Evolutionary conservation across 108 stramenopile species (phyloP).

Genomic region (Mediolabrus comicus): DNA sequence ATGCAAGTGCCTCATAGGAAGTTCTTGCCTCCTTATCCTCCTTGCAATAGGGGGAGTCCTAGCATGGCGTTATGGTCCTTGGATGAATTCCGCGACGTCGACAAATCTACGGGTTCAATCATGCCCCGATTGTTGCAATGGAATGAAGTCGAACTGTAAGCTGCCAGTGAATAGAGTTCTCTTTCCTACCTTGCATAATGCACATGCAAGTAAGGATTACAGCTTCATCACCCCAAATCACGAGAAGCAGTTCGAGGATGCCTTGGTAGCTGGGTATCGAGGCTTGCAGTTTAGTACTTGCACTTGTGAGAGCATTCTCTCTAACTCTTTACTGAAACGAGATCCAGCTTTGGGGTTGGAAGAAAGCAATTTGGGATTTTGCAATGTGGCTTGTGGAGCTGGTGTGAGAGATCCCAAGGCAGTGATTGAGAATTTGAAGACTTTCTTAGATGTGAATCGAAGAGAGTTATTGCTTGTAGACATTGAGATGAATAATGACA

Average conservation of each 20-base stretch:
- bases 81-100: not conserved
- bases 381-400: conserved; percentile 46
- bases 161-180: conserved; percentile 53
- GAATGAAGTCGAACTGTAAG: conserved; percentile 56
- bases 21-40: not conserved
- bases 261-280: conserved; percentile 65
- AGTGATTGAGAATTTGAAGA: conserved; percentile 53
- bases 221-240: conserved; percentile 51
- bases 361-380: conserved; percentile 18
- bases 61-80: conserved; percentile 23
- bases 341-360: conserved; percentile 3
- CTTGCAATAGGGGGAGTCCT: not conserved
- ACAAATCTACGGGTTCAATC: conserved; percentile 1
- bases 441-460: conserved; percentile 46
- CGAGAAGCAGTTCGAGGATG: conserved; percentile 51
- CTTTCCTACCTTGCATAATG: conserved; percentile 63
- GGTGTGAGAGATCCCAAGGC: conserved; percentile 48
- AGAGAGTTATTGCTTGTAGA: conserved; percentile 47
- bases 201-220: conserved; percentile 53
- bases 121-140: conserved; percentile 60
- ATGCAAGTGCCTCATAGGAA: not conserved
- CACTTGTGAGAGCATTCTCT: conserved; percentile 39
- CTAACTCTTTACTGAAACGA: not conserved
- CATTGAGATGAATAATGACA: conserved; percentile 46
- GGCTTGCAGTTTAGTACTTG: conserved; percentile 62